Evolutionary conservation across 257 asterid species (phyloP).

Genomic region (Echites panduratus): DNA sequence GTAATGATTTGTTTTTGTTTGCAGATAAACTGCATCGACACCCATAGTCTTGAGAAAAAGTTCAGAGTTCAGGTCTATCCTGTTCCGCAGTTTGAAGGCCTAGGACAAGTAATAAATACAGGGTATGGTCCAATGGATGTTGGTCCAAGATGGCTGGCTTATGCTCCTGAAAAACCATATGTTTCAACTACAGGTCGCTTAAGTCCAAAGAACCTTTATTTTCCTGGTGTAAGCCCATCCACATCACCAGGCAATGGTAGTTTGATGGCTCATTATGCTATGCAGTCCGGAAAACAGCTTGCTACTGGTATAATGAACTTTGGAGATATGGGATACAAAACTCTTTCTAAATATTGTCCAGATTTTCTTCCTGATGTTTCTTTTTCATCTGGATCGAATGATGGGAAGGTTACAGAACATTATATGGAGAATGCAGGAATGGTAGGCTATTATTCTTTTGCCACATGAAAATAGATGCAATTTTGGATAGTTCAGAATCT

Average conservation of each 20-base stretch:
- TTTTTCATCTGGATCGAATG: conserved; percentile 57
- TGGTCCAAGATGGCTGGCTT: conserved; percentile 81
- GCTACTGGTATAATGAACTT: conserved; percentile 57
- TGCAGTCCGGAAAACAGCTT: conserved; percentile 56
- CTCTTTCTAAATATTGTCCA: conserved; percentile 48
- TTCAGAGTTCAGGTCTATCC: conserved; percentile 60
- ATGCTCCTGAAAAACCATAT: conserved; percentile 58
- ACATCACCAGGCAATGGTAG: conserved; percentile 58
- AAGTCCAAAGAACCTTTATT: conserved; percentile 44
- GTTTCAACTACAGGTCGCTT: conserved; percentile 44
- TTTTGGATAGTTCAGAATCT: background rate
- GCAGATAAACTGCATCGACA: conserved; percentile 62
- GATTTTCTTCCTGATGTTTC: conserved; percentile 60
- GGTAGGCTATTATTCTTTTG: conserved; percentile 29
- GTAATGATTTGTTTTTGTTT: conserved; percentile 20
- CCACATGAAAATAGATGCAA: background rate
- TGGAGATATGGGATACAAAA: conserved; percentile 72
- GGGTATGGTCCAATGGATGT: conserved; percentile 75
- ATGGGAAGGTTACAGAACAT: conserved; percentile 47
- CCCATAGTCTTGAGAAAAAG: conserved; percentile 61
- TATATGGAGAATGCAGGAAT: conserved; percentile 68
- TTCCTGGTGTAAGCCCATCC: conserved; percentile 53
- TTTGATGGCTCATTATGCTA: conserved; percentile 64
- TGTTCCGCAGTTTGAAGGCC: conserved; percentile 59
- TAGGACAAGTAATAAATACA: conserved; percentile 46